phyloP scores from a whole-genome alignment of 2,329 filamentous ascomycete species.

The Botrytis porri region DNA sequence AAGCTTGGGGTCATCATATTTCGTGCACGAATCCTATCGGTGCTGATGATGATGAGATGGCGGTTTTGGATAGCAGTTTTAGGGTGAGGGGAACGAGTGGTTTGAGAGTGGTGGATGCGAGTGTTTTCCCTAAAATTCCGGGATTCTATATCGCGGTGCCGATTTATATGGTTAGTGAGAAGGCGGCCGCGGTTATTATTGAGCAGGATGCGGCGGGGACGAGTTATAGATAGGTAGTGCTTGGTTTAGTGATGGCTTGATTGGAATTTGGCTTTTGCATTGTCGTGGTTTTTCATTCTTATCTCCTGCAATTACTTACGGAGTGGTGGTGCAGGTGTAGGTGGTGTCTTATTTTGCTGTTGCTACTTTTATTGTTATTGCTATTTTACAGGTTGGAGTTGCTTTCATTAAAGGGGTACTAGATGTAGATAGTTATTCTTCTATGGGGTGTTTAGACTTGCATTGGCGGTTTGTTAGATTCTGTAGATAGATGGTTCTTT shows the following conservation, averaged over 20 bases:
- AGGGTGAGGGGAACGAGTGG: slow-evolving; percentile 38
- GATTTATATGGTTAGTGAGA: slow-evolving; percentile 57
- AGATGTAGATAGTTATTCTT: neutral
- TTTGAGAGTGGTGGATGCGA: slow-evolving; percentile 59
- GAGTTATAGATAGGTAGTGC: neutral
- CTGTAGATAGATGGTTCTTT: neutral
- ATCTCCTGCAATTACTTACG: neutral
- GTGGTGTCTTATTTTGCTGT: neutral
- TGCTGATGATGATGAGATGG: slow-evolving; percentile 47
- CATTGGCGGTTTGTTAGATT: neutral
- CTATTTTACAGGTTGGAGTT: neutral
- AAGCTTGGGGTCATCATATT: slow-evolving; percentile 57
- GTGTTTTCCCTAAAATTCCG: slow-evolving; percentile 50
- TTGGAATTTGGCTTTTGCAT: neutral
- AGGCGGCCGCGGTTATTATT: slow-evolving; percentile 43
- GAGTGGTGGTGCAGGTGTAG: neutral
- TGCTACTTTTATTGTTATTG: neutral
- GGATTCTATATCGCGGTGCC: slow-evolving; percentile 52
- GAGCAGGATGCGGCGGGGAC: neutral
- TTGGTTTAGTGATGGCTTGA: neutral
- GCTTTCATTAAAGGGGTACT: neutral
- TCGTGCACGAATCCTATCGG: slow-evolving; percentile 51
- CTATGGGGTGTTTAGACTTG: neutral
- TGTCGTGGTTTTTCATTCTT: neutral
- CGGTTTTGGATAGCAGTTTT: slow-evolving; percentile 43